Evolutionary conservation across 2,329 filamentous ascomycete species (phyloP), one percentile per base, ranked within the genome.

Genomic region (Ustilaginoidea virens): DNA sequence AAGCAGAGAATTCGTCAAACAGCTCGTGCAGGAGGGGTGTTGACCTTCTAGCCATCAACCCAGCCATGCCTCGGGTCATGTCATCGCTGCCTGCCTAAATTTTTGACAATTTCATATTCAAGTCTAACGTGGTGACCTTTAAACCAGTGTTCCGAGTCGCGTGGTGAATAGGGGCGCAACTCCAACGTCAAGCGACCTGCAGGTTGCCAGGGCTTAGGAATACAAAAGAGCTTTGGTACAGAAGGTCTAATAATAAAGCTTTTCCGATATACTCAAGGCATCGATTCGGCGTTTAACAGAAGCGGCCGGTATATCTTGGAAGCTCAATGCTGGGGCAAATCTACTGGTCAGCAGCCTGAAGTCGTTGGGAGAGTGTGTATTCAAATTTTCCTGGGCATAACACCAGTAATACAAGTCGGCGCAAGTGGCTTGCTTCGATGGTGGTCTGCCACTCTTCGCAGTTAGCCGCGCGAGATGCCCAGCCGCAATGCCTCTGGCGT

Each of bases 101-200:
- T 27, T 2, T 32, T 25, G 23, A 28, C 17, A 4, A 47, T 39
- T 25, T 37, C 36, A 17, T 44, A 9, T 26, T 48, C 37, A 7
- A 36, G 37, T 22, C 24, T 25, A 18, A 50, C 45, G 33, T 38
- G 27, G 14, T 39, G 33, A 32, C 47, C 37, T 31, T 46, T 47
- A 34, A 52, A 52, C 38, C 37, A 54, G 35, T 55, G 45, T 26
- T 51, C 33, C 8, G 25, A 42, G 41, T 56, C 48, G 32, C 49
- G 54, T 9, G 45, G 48, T 27, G 46, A 52, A 23, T 47, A 41
- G 2, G 34, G 42, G 30, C 47, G 49, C 12, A 54, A 33, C 36
- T 56, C 53, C 34, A 55, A 36, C 5, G 40, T 39, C 36, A 55
- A 36, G 17, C 32, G 25, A 16, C 33, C 33, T 9, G 30, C 28